Evolutionary conservation across 257 asterid species (phyloP), one percentile per base, ranked within the genome.

Genomic region (Solanum clarkiae): DNA sequence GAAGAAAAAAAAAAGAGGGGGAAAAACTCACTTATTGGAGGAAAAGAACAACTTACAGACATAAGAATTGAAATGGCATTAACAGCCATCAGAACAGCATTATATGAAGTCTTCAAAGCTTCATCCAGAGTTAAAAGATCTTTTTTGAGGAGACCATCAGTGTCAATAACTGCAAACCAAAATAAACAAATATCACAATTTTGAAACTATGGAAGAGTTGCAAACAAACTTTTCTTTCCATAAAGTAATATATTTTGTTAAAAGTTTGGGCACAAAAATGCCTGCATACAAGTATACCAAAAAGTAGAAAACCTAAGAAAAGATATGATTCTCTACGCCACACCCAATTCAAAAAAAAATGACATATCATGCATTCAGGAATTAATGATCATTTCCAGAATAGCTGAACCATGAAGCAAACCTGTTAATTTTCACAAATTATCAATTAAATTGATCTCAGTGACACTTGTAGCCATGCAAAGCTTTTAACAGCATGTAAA

Each of bases 41-140:
- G 69, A 55, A 84, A 84, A 51, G 68, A 70, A 59, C 72, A 84
- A 77, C 98, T 90, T 90, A 96, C 99, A 82, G 95, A 93, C 83
- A 88, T 87, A 59, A 96, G 91, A 90, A 93, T 65, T 40, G 97
- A 91, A 81, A 95, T 92, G 86, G 97, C 97, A 88, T 95, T 93
- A 89, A 93, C 87, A 75, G 98, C 97, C 98, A 96, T 95, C 88
- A 96, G 86, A 88, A 92, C 97, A 80, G 98, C 98, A 90, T 92
- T 92, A 54, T 93, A 91, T 45, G 94, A 91, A 84, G 97, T 92
- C 90, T 88, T 95, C 86, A 93, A 84, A 80, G 99, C 98, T 92
- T 96, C 99, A 85, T 96, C 99, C 85, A 96, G 91, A 63, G 99
- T 96, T 66, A 96, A 93, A 87, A 94, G 87, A 89, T 96, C 98